Base-by-base conservation (phyloP, 495 filamentous ascomycete genomes). In the Xylaria venustula region DNA sequence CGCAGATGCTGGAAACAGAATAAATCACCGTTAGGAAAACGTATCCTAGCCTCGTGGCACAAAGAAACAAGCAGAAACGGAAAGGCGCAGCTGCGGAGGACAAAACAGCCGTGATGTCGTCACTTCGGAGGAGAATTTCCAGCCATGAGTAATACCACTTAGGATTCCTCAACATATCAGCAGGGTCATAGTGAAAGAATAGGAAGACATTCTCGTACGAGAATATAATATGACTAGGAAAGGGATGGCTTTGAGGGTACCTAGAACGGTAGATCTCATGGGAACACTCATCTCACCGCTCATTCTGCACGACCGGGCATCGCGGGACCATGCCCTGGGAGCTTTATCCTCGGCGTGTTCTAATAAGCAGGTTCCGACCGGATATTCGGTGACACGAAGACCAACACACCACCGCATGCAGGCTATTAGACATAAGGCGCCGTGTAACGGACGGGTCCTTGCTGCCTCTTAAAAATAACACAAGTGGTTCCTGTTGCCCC, bases 261-360 rank as follows among this genome's bases (percentile, higher is more conserved):
- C n/a, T n/a, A n/a, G n/a, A n/a, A n/a, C n/a, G n/a, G n/a, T n/a
- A n/a, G n/a, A n/a, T n/a, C n/a, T n/a, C n/a, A n/a, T n/a, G n/a
- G n/a, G n/a, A n/a, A 36, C 23, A 12, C 34, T 8, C 12, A 34
- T 52, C 57, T 45, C 57, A 60, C 57, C 57, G 57, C 57, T 60
- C 26, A 36, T 60, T 45, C 40, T 60, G 57, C 57, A 45, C 47
- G 36, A 60, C 57, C n/a, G 37, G 37, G 3, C 46, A 42, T 28
- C 32, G 34, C 54, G 19, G 28, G 26, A 26, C 25, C 5, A 25
- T 26, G 25, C 49, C 44, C 47, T 50, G 47, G 6, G 44, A 37
- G 30, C 28, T 19, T 41, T 9, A 23, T 23, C 26, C 40, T 32
- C 17, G 37, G 11, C 54, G 25, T 28, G 45, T 36, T n/a, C 37